Conservation (phyloP, 176 grass and related monocot species). For the Eleusine coracana region DNA sequence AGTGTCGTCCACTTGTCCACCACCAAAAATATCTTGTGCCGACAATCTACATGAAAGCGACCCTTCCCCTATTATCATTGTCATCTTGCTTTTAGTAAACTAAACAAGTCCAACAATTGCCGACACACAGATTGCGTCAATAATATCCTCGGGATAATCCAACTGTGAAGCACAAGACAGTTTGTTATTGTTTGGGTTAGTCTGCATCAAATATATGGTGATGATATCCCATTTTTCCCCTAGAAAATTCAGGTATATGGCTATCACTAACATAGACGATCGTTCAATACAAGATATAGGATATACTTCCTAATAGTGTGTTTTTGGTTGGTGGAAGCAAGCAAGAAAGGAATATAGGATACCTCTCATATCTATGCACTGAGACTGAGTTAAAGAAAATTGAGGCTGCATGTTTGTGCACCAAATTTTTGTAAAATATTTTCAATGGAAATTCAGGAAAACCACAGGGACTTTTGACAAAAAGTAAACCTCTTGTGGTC, state of each 20-base stretch:
- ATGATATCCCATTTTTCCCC: too few species aligned
- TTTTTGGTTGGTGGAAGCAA: too few species aligned
- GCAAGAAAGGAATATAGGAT: too few species aligned
- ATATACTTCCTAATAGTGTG: too few species aligned
- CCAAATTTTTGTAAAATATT: not conserved
- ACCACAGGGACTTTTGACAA: too few species aligned
- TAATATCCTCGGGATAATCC: not conserved
- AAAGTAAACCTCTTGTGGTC: not conserved
- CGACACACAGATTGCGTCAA: not conserved
- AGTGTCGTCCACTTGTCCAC: constrained; percentile 30
- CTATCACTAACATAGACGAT: too few species aligned
- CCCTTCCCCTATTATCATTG: not conserved
- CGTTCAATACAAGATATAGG: too few species aligned
- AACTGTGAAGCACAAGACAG: not conserved
- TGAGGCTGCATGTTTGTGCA: too few species aligned
- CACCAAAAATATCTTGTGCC: constrained; percentile 11
- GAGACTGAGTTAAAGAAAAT: too few species aligned
- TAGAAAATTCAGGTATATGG: too few species aligned
- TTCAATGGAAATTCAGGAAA: not conserved
- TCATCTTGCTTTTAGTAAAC: not conserved
- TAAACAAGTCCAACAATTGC: not conserved
- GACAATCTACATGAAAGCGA: not conserved
- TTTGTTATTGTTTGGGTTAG: too few species aligned
- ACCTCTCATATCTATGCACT: too few species aligned
- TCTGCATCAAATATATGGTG: not conserved